Base-by-base conservation (phyloP, 148 eudicot species). In the Camellia japonica region DNA sequence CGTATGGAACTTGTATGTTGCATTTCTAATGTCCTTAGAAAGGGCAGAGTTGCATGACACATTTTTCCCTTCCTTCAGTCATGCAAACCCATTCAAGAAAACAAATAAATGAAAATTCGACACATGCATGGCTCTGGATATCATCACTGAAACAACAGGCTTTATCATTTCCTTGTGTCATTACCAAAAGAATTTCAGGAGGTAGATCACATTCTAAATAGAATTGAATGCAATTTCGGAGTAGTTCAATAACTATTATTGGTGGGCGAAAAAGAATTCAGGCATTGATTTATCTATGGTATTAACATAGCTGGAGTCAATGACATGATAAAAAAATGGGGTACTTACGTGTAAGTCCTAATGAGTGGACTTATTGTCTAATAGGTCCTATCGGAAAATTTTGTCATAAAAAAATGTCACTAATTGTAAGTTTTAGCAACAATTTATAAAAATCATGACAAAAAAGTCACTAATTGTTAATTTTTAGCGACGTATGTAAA, bases 1-100 rank as follows among this genome's bases (percentile, higher is more conserved):
- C 61, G 52, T 43, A 43, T 46, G 19, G 4, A 61, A 75, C 68
- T 18, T 6, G 12, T 12, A 5, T 42, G 49, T 68, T 70, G 56
- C 56, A 70, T 70, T 62, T 47, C 74, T 9, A n/a, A n/a, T 46
- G 56, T n/a, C 74, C 47, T 71, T n/a, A 10, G 74, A 71, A 47
- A 51, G 23, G 56, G n/a, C 73, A 71, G 14, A 19, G 38, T n/a
- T n/a, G 14, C 38, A 71, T 47, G 52, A 68, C 16, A 15, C 49
- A 44, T 0, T 16, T 68, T 12, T 44, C 16, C 62, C 15, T 59
- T 68, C 38, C 23, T 52, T 20, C 72, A 16, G 52, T 7, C 72
- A 68, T 43, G 56, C 38, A 15, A 70, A 47, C 38, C 75, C 15
- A 20, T 72, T 72, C 42, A 49, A 23, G 42, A n/a, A 47, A 47